Percentiles rank a stretch among this genome's conserved stretches.
phyloP scores from a whole-genome alignment of 345 rosid species.

The Litchi chinensis region DNA sequence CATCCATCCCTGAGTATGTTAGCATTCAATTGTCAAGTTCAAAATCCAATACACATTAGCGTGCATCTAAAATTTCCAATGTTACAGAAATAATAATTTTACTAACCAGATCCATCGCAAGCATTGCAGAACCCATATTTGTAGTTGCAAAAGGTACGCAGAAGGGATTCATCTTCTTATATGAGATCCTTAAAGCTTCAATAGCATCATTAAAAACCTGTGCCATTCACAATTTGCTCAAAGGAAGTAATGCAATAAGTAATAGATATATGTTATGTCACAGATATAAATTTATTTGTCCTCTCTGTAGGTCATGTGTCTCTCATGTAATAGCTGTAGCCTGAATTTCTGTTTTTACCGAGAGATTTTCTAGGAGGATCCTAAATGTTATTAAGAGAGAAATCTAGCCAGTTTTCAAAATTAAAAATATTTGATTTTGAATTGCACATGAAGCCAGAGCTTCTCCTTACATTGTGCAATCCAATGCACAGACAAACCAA shows the following conservation, averaged over 20 bases:
- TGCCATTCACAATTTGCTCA: constrained; percentile 14
- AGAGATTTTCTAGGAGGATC: constrained; percentile 1
- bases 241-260: background rate
- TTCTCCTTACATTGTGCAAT: background rate
- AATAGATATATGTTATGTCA: background rate
- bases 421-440: background rate
- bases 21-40: constrained; percentile 23
- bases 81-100: constrained; percentile 22
- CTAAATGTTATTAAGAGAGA: background rate
- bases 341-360: background rate
- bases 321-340: background rate
- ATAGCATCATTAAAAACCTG: constrained; percentile 93
- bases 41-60: constrained; percentile 14
- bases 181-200: constrained; percentile 85
- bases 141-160: constrained; percentile 96
- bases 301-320: background rate
- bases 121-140: constrained; percentile 99
- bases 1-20: constrained; percentile 86
- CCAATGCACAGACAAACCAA: background rate
- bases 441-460: background rate
- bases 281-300: background rate
- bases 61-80: background rate
- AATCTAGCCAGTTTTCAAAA: background rate
- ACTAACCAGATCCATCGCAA: constrained; percentile 92
- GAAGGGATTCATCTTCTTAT: constrained; percentile 93